Base-by-base conservation (phyloP, 371 early-diverging fungal species). In the Circinella minor region DNA sequence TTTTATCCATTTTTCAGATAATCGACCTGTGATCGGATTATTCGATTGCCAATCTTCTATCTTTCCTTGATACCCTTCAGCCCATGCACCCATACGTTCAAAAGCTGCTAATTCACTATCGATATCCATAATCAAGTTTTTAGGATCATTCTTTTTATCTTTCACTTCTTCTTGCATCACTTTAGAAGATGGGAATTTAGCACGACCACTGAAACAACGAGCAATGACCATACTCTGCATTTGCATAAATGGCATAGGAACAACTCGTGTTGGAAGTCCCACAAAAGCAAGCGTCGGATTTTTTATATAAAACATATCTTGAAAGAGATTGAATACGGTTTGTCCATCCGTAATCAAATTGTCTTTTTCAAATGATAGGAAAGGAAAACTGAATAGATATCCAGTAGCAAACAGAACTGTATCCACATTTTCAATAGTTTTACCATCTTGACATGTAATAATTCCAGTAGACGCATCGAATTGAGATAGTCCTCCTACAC, bases 321-420 rank as follows among this genome's bases (percentile, higher is more conserved):
- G 70, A 70, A 81, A 84, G n/a, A 90, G 59, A 59, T 86, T 79
- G 14, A 73, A 63, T 7, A 87, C 84, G 14, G 74, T 76, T 38
- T 80, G 77, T 3, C 85, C 86, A 34, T 86, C 80, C 38, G 71
- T 38, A 20, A 86, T 72, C 55, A 83, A 57, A 3, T 34, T 37
- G 36, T 70, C 67, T 48, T 71, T 47, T 36, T 76, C 73, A 46
- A 77, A 75, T 15, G 64, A 71, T 13, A 85, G 61, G 61, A 90
- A 91, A 8, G 92, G 92, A 63, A 79, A 86, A 8, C 82, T 79
- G 60, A 80, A 88, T 0, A 86, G 73, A 67, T 88, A 90, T 0
- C 90, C 92, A 0, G 92, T 91, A 15, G 87, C 89, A 67, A 86
- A 89, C 0, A 91, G 72, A 38, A 91, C 69, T 3, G 48, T 20